Evolutionary conservation across 2,329 filamentous ascomycete genomes (phyloP), one percentile per base, ranked within the genome.

Genomic region (Bipolaris cookei): DNA sequence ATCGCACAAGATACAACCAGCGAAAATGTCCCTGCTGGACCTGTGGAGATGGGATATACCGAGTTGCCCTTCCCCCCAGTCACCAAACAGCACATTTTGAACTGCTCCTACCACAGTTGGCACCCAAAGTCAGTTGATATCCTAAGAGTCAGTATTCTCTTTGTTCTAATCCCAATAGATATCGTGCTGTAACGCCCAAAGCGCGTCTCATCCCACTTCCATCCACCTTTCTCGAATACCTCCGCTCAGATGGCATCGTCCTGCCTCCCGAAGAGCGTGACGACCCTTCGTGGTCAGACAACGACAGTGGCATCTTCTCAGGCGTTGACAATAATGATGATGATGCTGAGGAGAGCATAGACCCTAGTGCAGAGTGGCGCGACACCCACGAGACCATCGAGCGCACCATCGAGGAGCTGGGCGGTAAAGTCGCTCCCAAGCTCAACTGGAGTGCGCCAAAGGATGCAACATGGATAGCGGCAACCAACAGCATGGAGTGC

Each of bases 401-500:
- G 73, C 81, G 86, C 21, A 90, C 86, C 39, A 97, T 99, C 61
- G 78, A 82, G 11, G 90, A 93, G 67, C 84, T 98, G 1, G 93
- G 91, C 14, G 94, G 94, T 57, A 87, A 88, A 58, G 93, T 97
- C 7, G 88, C 90, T 1, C 95, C 95, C 0, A 99, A 99, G 77
- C 81, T 99, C 44, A 98, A 98, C 80, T 99, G 95, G 95, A 97
- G 93, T 5, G 89, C 92, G 3, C 95, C 95, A 3, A 97, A 97
- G 76, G 95, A 99, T 73, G 95, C 95, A 7, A 91, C 90, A 20
- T 97, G 92, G 90, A 97, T 99, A 76, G 78, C 88, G 78, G 78
- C 85, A 74, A 94, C 83, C 77, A 99, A 99, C 77, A 96, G 91
- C 44, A 90, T 97, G 79, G 92, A 96, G 76, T 99, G 95, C 77